phyloP scores from a whole-genome alignment of 2,329 filamentous ascomycete species.

The Penicillium decumbens region DNA sequence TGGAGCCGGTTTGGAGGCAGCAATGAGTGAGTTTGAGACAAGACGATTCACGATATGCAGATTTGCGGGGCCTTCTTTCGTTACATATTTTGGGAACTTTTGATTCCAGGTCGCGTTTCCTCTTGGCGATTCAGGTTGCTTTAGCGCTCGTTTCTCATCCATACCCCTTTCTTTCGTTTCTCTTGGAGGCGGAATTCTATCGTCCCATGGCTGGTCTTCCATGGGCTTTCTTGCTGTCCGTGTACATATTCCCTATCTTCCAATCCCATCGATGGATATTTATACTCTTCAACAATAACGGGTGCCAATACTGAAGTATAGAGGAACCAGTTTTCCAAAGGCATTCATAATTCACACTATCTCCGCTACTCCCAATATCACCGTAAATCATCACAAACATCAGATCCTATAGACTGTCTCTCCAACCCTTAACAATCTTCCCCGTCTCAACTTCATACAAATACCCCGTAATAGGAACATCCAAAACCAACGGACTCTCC shows the following conservation, averaged over 20 bases:
- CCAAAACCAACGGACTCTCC: constrained; percentile 54
- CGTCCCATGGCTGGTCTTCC: constrained; percentile 4
- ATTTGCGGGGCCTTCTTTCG: not conserved
- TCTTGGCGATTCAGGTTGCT: not conserved
- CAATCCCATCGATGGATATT: not conserved
- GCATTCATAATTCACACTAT: too few species aligned
- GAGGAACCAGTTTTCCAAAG: too few species aligned
- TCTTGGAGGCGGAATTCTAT: not conserved
- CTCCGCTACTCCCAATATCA: too few species aligned
- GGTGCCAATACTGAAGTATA: too few species aligned
- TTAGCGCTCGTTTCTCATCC: not conserved
- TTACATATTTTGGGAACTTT: not conserved
- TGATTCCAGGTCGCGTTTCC: not conserved
- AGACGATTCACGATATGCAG: not conserved
- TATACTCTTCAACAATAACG: too few species aligned
- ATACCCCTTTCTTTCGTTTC: constrained; percentile 6
- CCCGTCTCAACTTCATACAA: constrained; percentile 75
- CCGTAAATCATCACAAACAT: too few species aligned
- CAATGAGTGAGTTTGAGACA: not conserved
- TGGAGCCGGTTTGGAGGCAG: constrained; percentile 21
- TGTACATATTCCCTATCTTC: constrained; percentile 5
- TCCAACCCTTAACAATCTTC: constrained; percentile 49
- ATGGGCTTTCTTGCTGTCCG: not conserved
- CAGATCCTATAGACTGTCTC: too few species aligned
- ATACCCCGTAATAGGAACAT: constrained; percentile 65